Evolutionary conservation across 257 asterid species (phyloP).

Genomic region (Oldenlandia corymbosa): DNA sequence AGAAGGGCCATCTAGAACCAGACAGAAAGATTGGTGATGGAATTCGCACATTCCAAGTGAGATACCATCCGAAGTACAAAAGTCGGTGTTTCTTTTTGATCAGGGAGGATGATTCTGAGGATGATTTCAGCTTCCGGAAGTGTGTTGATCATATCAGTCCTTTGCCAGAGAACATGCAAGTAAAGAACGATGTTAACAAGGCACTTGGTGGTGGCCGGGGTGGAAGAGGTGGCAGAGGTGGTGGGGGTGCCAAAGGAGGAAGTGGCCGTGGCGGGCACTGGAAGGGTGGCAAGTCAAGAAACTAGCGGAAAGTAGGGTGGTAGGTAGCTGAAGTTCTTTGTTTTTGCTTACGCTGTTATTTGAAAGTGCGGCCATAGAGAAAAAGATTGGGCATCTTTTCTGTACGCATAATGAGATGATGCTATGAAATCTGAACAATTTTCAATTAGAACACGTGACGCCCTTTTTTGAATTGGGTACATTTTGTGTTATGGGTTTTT

Average conservation of each 20-base stretch:
- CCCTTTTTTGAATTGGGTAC: too few relatives aligned
- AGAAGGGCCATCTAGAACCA: conserved; percentile 84
- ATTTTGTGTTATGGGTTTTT: too few relatives aligned
- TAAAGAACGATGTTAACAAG: conserved; percentile 55
- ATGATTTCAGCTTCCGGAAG: conserved; percentile 93
- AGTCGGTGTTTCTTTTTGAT: conserved; percentile 84
- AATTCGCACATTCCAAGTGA: conserved; percentile 61
- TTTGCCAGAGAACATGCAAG: conserved; percentile 76
- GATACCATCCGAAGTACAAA: conserved; percentile 68
- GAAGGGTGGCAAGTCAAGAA: conserved; percentile 48
- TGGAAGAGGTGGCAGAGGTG: conserved; percentile 43
- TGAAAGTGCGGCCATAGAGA: not conserved
- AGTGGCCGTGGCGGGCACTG: conserved; percentile 58
- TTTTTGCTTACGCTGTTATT: not conserved
- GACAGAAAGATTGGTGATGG: conserved; percentile 78
- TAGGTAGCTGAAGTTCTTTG: not conserved
- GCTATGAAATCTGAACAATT: not conserved
- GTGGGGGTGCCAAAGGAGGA: conserved; percentile 46
- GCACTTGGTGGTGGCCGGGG: conserved; percentile 57
- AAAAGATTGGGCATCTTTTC: not conserved
- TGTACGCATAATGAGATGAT: not conserved
- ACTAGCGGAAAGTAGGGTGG: not conserved
- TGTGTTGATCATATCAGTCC: conserved; percentile 79
- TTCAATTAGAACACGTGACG: too few relatives aligned
- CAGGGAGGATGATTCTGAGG: conserved; percentile 73